Percentiles rank a stretch among this genome's conserved stretches.
Conservation (phyloP, 257 asterid species). For the Solanum megistacrolobum region DNA sequence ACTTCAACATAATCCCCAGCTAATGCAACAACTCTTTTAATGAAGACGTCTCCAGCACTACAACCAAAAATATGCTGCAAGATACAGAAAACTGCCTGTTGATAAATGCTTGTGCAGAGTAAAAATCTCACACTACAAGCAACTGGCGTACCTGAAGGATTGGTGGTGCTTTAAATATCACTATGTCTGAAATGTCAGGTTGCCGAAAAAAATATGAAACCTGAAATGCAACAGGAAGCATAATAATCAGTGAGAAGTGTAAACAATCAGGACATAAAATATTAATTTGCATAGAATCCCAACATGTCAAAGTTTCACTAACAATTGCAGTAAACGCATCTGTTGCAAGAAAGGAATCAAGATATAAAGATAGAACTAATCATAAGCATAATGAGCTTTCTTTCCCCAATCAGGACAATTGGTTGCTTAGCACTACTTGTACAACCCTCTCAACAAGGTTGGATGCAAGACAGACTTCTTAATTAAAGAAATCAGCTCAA, state of each 20-base stretch:
- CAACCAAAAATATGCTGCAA: slow-evolving; percentile 55
- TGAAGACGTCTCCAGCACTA: slow-evolving; percentile 63
- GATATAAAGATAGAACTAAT: background rate
- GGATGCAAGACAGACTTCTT: background rate
- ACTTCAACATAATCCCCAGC: slow-evolving; percentile 91
- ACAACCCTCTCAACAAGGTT: background rate
- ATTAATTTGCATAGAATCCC: background rate
- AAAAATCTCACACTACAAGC: background rate
- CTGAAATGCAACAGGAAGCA: slow-evolving; percentile 28
- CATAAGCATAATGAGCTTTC: background rate
- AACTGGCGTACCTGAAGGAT: slow-evolving; percentile 57
- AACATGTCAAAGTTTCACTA: background rate
- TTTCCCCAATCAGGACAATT: background rate
- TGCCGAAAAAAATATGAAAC: slow-evolving; percentile 78
- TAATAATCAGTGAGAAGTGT: background rate
- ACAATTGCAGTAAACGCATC: background rate
- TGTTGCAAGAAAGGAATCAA: background rate
- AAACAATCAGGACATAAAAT: background rate
- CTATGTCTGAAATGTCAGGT: slow-evolving; percentile 79
- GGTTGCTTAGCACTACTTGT: background rate
- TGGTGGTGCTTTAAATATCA: slow-evolving; percentile 79
- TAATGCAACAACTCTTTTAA: slow-evolving; percentile 84
- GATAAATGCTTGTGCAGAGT: background rate
- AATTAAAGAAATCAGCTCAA: background rate
- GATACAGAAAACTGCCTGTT: slow-evolving; percentile 1